phyloP scores from a whole-genome alignment of 1,284 basidiomycete species.

The Ganoderma lingzhi region DNA sequence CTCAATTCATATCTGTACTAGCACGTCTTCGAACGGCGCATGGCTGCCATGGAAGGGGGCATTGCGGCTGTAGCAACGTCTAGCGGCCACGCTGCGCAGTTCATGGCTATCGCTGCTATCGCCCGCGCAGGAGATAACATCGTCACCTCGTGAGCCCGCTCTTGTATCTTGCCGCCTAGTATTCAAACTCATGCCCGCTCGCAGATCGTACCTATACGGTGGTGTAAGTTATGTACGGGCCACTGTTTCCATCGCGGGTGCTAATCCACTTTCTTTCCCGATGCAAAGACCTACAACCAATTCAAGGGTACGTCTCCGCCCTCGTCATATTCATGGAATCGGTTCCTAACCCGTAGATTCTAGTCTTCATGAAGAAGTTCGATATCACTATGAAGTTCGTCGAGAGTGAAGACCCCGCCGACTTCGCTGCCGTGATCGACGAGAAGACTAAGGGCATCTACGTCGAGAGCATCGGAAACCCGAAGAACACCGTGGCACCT shows the following conservation, averaged over 20 bases:
- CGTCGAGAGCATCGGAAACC: conserved; percentile 89
- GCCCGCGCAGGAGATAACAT: conserved; percentile 84
- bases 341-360: not conserved
- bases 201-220: conserved; percentile 70
- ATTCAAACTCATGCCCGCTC: not conserved
- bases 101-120: conserved; percentile 76
- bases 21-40: conserved; percentile 88
- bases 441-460: conserved; percentile 83
- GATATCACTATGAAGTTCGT: conserved; percentile 87
- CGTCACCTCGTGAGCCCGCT: conserved; percentile 65
- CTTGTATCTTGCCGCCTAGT: conserved; percentile 4
- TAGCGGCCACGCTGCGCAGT: conserved; percentile 86
- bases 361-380: conserved; percentile 72
- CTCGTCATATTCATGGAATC: not conserved
- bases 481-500: conserved; percentile 80
- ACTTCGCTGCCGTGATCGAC: conserved; percentile 80
- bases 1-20: conserved; percentile 33
- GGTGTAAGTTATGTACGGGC: conserved; percentile 53
- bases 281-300: conserved; percentile 81
- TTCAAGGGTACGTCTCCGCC: conserved; percentile 71
- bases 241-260: conserved; percentile 11
- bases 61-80: conserved; percentile 81
- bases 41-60: conserved; percentile 87
- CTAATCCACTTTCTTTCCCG: conserved; percentile 2
- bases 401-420: conserved; percentile 65